Conservation (phyloP, 1,139 yeast species). For the Candida gigantensis region DNA sequence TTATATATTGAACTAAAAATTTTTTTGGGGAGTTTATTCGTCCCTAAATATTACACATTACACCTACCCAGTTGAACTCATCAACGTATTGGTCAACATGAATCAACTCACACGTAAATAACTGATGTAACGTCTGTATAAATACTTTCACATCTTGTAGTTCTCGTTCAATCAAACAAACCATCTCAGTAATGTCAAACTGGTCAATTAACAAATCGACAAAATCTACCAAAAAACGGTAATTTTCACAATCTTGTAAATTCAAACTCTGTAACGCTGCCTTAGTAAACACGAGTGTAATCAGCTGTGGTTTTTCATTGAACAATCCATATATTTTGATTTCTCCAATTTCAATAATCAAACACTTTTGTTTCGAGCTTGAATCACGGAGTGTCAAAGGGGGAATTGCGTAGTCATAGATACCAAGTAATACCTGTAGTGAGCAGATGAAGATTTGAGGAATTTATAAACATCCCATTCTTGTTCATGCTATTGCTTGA, state of each 20-base stretch:
- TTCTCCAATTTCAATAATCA: slow-evolving; percentile 12
- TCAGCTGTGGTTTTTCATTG: background rate
- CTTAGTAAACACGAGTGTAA: slow-evolving; percentile 10
- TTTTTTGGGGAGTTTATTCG: background rate
- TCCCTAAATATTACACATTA: slow-evolving; percentile 10
- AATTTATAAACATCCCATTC: slow-evolving; percentile 1
- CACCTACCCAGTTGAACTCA: slow-evolving; percentile 14
- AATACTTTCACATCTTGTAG: slow-evolving; percentile 5
- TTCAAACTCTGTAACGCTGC: slow-evolving; percentile 2
- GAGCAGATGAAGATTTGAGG: slow-evolving; percentile 3
- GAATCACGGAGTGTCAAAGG: slow-evolving; percentile 6
- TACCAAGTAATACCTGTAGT: slow-evolving; percentile 18
- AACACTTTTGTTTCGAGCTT: slow-evolving; percentile 3
- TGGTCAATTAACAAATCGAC: slow-evolving; percentile 13
- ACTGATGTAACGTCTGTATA: slow-evolving; percentile 4
- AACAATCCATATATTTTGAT: slow-evolving; percentile 8
- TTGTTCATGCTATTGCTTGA: background rate
- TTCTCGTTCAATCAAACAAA: slow-evolving; percentile 9
- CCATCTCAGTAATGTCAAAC: slow-evolving; percentile 9
- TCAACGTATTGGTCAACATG: slow-evolving; percentile 8
- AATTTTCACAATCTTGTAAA: background rate
- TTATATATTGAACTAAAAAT: background rate
- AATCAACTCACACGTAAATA: slow-evolving; percentile 9
- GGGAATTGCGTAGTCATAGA: slow-evolving; percentile 21
- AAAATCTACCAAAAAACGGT: slow-evolving; percentile 7